A percentile compares a stretch with the other conserved stretches of the same genome.
Conservation (phyloP, 2,329 filamentous ascomycete species). For the Monosporascus sp. region DNA sequence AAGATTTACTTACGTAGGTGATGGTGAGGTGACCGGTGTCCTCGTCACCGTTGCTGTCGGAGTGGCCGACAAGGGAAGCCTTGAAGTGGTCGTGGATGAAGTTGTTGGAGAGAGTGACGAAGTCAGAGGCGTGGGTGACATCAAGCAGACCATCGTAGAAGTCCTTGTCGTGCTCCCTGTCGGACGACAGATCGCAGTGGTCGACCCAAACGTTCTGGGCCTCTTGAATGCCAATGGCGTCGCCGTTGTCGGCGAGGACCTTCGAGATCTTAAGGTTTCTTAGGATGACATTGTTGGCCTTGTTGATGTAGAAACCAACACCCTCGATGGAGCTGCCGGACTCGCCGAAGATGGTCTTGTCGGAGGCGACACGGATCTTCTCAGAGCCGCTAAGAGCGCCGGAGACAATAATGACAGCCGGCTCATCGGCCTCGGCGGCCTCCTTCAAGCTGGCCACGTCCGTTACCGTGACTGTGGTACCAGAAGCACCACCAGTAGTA, state of each 20-base stretch:
- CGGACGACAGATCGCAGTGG: conserved; percentile 59
- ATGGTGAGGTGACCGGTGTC: conserved; percentile 61
- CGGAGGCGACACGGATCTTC: conserved; percentile 39
- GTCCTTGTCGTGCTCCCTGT: conserved; percentile 58
- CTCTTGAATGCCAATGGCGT: conserved; percentile 53
- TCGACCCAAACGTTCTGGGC: conserved; percentile 61
- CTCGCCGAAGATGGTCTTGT: conserved; percentile 45
- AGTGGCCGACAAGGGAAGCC: conserved; percentile 42
- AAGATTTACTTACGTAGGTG: conserved; percentile 41
- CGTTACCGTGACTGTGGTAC: conserved; percentile 48
- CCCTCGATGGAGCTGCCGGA: conserved; percentile 30
- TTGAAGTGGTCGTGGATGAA: conserved; percentile 46
- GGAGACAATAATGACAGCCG: conserved; percentile 40
- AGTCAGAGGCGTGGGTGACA: conserved; percentile 58
- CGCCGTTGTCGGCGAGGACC: conserved; percentile 50
- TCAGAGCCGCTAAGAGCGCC: conserved; percentile 36
- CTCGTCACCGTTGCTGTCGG: conserved; percentile 50
- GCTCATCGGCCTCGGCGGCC: conserved; percentile 40
- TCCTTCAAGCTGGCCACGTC: conserved; percentile 43
- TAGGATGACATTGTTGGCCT: conserved; percentile 53
- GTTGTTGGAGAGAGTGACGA: conserved; percentile 43
- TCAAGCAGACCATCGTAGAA: conserved; percentile 65
- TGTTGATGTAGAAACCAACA: conserved; percentile 47
- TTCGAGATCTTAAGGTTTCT: conserved; percentile 56
- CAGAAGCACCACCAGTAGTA: conserved; percentile 50